phyloP scores from a whole-genome alignment of 2,329 filamentous ascomycete genomes.

The Fusarium mundagurra region DNA sequence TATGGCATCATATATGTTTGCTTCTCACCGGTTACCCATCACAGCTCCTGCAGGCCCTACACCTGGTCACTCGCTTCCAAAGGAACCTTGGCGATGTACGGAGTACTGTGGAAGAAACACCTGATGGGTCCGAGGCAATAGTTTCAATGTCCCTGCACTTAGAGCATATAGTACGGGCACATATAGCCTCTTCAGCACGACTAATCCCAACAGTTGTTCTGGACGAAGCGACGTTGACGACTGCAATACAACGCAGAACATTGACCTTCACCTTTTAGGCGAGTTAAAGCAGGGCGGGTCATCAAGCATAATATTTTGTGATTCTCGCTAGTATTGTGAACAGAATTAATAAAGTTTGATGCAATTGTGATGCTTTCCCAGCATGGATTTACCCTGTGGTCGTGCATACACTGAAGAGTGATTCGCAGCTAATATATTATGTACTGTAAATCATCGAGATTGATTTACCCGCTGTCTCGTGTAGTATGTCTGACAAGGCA shows the following conservation, averaged over 20 bases:
- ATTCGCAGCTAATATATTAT: background rate
- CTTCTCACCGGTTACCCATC: background rate
- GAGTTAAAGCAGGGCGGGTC: background rate
- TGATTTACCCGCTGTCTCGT: background rate
- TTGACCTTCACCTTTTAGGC: conserved; percentile 2
- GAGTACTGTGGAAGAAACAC: conserved; percentile 2
- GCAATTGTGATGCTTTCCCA: background rate
- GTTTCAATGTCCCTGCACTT: conserved; percentile 23
- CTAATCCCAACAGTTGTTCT: background rate
- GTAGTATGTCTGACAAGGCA: background rate
- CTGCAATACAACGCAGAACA: conserved; percentile 15
- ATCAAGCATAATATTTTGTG: background rate
- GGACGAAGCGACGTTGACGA: conserved; percentile 21
- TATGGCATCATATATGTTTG: background rate
- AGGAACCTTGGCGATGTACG: background rate
- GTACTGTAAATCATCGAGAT: background rate
- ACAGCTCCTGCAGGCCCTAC: background rate
- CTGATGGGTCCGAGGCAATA: conserved; percentile 33
- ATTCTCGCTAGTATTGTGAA: background rate
- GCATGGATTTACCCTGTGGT: background rate
- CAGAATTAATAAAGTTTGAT: background rate
- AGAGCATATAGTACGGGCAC: conserved; percentile 28
- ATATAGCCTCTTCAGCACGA: conserved; percentile 31
- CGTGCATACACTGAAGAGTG: background rate
- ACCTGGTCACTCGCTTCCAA: background rate